A percentile compares a stretch with the other conserved stretches of the same genome.
These are phyloP conservation scores for Colletotrichum sp. DNA, from an alignment of 2,329 filamentous ascomycete genomes.

Conservation along the genomic window DNA sequence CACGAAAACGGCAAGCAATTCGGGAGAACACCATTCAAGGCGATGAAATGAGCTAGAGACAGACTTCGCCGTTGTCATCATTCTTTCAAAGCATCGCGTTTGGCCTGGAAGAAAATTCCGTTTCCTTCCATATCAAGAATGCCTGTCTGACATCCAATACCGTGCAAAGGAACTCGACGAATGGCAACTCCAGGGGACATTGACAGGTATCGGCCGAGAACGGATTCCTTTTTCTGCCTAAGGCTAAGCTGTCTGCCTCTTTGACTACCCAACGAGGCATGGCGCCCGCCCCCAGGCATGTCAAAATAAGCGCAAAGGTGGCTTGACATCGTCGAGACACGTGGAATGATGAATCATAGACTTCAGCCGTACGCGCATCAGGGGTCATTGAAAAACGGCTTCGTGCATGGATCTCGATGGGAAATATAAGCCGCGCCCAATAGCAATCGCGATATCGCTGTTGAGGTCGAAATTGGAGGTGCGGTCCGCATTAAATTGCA, in stretches of 20 bases:
- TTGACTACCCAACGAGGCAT: background rate
- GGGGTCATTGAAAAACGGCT: background rate
- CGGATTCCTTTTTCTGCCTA: background rate
- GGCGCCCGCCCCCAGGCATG: background rate
- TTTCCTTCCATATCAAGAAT: no score
- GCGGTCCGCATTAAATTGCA: background rate
- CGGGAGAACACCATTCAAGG: background rate
- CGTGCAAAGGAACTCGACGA: background rate
- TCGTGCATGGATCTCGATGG: background rate
- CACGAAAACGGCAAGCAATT: background rate
- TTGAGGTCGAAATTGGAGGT: background rate
- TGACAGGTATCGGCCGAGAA: background rate
- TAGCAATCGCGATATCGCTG: background rate
- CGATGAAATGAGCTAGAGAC: background rate
- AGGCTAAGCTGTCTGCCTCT: no score
- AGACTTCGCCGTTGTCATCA: background rate
- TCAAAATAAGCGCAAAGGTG: background rate
- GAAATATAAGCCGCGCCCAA: background rate
- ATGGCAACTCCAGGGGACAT: background rate
- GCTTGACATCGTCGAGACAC: background rate
- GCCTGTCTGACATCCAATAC: no score
- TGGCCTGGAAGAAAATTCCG: no score
- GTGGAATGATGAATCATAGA: constrained; percentile 12
- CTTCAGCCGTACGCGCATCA: background rate
- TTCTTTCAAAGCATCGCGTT: background rate